These are phyloP conservation scores for Penicillium goetzii DNA, from an alignment of 495 filamentous ascomycete species.

Conservation along the genomic window DNA sequence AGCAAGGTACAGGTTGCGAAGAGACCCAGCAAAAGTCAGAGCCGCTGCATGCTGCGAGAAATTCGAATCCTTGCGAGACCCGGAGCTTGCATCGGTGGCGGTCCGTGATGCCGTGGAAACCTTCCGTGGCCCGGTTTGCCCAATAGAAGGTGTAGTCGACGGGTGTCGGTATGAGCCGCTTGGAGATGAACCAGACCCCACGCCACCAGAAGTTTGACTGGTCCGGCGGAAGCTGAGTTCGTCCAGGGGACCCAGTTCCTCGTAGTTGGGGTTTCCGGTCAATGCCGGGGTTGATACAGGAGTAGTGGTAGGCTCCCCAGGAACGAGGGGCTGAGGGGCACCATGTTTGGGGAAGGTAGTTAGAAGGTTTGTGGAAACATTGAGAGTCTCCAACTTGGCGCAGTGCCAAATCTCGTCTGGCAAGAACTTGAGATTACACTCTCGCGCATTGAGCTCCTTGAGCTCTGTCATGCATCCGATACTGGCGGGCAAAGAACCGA, in stretches of 20 bases:
- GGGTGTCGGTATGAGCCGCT: conserved; percentile 68
- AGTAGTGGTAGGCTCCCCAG: conserved; percentile 54
- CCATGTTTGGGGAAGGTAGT: conserved; percentile 86
- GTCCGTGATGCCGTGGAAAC: conserved; percentile 76
- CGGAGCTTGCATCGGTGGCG: conserved; percentile 62
- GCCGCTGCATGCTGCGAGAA: conserved; percentile 67
- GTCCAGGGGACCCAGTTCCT: conserved; percentile 73
- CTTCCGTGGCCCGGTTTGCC: conserved; percentile 71
- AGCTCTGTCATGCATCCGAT: conserved; percentile 86
- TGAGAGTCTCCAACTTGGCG: conserved; percentile 83
- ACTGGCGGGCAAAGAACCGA: conserved; percentile 79
- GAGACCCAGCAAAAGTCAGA: conserved; percentile 82
- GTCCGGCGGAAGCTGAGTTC: conserved; percentile 69
- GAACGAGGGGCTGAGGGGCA: conserved; percentile 61
- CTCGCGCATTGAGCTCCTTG: conserved; percentile 80
- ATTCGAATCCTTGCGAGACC: conserved; percentile 83
- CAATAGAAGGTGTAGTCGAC: conserved; percentile 79
- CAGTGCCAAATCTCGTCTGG: conserved; percentile 95
- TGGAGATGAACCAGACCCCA: conserved; percentile 76
- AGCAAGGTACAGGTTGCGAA: conserved; percentile 83
- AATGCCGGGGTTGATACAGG: conserved; percentile 56
- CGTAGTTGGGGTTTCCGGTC: conserved; percentile 66
- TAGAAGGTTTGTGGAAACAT: conserved; percentile 92
- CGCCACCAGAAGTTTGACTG: conserved; percentile 79
- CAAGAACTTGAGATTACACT: conserved; percentile 86